Base-by-base conservation (phyloP, 352 stramenopile species). In the Phytopythium kandeliae region DNA sequence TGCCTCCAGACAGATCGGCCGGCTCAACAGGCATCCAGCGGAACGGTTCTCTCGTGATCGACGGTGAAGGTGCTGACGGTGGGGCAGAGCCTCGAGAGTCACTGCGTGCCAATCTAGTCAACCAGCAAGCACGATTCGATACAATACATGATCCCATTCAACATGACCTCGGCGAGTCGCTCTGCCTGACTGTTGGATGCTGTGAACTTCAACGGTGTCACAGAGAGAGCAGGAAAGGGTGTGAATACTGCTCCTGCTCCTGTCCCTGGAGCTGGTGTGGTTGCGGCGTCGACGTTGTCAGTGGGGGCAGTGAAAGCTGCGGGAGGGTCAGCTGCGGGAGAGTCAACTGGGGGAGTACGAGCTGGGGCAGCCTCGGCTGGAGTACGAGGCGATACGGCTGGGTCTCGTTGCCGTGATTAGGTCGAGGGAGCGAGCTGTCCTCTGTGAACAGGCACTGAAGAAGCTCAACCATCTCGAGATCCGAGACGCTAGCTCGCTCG, bases 401-500 rank as follows among this genome's bases (percentile, higher is more conserved):
- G n/a, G 25, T 30, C 28, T 51, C 45, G 45, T 30, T 30, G n/a
- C 31, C 36, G 2, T 17, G 51, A 35, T 16, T 48, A 30, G 10
- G 34, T 21, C 25, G 54, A 46, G 51, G 45, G 46, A 52, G 40
- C 28, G 34, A 22, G 21, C 19, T 35, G 2, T 74, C 66, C 35
- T 74, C 66, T 15, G 52, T 57, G 65, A 74, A 74, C 12, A 74
- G 51, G 47, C 66, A 74, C 45, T 74, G 66, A 13, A 74, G 66
- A 19, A 74, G 59, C 38, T 74, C 66, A 9, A 74, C 59, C 26
- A 74, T 74, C 44, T 74, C 66, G 59, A 71, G 50, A 51, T 74
- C 66, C 4, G 66, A 74, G 11, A 74, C 66, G 46, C 63, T 71
- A 24, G 45, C 48, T n/a, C 42, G 51, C 11, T 68, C 54, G 10